A percentile compares a stretch with the other conserved stretches of the same genome.
These are phyloP conservation scores for Trichosanthes truncata DNA, from an alignment of 306 rosid genomes.

Conservation along the genomic window DNA sequence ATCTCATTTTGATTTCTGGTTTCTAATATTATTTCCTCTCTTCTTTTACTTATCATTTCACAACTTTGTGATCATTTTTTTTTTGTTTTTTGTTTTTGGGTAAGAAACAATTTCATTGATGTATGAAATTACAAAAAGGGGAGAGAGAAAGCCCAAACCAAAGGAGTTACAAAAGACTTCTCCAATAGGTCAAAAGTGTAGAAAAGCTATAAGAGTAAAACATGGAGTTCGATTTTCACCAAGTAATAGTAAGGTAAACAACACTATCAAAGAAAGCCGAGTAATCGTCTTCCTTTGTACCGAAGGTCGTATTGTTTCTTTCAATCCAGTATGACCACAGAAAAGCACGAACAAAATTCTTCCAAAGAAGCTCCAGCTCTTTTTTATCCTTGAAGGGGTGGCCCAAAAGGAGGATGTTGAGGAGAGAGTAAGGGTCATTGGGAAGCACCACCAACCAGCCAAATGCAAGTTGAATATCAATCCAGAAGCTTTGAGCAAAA, in stretches of 20 bases:
- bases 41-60: background rate
- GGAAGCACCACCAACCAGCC: background rate
- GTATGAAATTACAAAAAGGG: too few relatives aligned
- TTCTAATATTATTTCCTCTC: background rate
- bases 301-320: background rate
- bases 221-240: background rate
- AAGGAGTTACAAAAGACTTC: background rate
- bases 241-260: background rate
- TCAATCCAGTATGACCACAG: background rate
- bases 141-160: background rate
- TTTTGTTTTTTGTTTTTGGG: too few relatives aligned
- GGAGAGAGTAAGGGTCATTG: background rate
- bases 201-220: background rate
- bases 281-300: background rate
- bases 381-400: background rate
- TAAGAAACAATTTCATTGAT: background rate
- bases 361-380: background rate
- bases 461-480: background rate
- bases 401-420: background rate
- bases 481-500: background rate
- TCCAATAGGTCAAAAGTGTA: background rate
- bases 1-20: background rate
- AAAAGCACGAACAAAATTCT: background rate
- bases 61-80: background rate
- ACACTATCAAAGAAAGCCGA: background rate